Evolutionary conservation across 2,329 filamentous ascomycete species (phyloP).

Genomic region (Alternaria triticimaculans): DNA sequence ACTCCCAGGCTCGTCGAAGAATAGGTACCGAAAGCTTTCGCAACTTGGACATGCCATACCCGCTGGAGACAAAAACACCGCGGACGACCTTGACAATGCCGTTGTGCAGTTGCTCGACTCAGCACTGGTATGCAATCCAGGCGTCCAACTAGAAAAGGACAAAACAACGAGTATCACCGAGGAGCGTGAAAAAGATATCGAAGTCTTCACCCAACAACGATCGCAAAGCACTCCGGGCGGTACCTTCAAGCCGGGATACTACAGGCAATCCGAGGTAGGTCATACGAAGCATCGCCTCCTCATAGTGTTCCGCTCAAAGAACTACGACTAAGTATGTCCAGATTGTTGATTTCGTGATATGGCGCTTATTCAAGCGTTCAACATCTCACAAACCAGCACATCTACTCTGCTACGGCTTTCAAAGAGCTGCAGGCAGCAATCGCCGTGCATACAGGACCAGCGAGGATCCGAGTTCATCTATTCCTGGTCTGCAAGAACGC

Average conservation of each 20-base stretch:
- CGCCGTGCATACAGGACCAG: slow-evolving; percentile 36
- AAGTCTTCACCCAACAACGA: slow-evolving; percentile 54
- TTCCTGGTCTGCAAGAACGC: slow-evolving; percentile 70
- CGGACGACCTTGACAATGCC: slow-evolving; percentile 40
- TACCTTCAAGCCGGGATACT: slow-evolving; percentile 40
- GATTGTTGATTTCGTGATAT: slow-evolving; percentile 65
- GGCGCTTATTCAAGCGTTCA: slow-evolving; percentile 73
- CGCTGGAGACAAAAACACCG: slow-evolving; percentile 43
- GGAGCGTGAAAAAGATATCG: slow-evolving; percentile 49
- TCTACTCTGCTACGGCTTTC: slow-evolving; percentile 83
- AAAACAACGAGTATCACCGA: slow-evolving; percentile 58
- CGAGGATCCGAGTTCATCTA: slow-evolving; percentile 52
- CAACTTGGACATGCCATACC: slow-evolving; percentile 35
- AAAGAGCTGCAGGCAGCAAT: slow-evolving; percentile 54
- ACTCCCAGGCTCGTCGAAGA: slow-evolving; percentile 70
- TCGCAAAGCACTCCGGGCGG: slow-evolving; percentile 39
- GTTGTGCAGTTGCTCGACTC: slow-evolving; percentile 70
- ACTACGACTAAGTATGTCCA: slow-evolving; percentile 33
- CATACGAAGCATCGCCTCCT: neutral
- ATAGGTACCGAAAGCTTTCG: slow-evolving; percentile 56
- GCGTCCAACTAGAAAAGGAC: slow-evolving; percentile 43
- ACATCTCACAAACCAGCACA: slow-evolving; percentile 67
- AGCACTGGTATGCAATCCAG: slow-evolving; percentile 65
- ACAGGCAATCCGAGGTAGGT: slow-evolving; percentile 55
- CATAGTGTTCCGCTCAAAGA: neutral